Conservation (phyloP, 805 yeast species). For the Kazachstania bromeliacearum region DNA sequence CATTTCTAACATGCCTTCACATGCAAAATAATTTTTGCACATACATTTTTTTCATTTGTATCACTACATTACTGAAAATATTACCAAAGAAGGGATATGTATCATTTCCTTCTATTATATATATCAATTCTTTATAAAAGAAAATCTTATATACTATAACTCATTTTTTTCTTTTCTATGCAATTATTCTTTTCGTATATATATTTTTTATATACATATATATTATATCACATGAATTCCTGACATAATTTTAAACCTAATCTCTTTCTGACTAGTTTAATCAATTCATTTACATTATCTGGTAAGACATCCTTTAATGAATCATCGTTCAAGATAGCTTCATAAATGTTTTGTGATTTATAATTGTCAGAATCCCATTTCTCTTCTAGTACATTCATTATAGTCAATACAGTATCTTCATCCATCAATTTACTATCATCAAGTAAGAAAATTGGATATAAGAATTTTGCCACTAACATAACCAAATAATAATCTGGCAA, state of each 20-base stretch:
- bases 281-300: slow-evolving; percentile 9
- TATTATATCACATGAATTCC: slow-evolving; percentile 17
- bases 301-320: slow-evolving; percentile 9
- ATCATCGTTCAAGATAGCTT: slow-evolving; percentile 8
- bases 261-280: slow-evolving; percentile 14
- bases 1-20: no score
- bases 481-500: slow-evolving; percentile 24
- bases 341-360: slow-evolving; percentile 14
- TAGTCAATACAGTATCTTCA: slow-evolving; percentile 15
- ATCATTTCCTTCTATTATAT: no score
- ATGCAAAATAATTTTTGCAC: no score
- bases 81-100: no score
- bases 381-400: slow-evolving; percentile 19
- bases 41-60: no score
- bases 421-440: slow-evolving; percentile 14
- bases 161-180: no score
- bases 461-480: slow-evolving; percentile 19
- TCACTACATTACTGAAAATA: no score
- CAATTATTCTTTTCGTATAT: slow-evolving; percentile 2
- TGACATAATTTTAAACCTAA: slow-evolving; percentile 24
- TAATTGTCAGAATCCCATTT: slow-evolving; percentile 16
- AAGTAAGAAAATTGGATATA: slow-evolving; percentile 21
- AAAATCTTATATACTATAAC: no score
- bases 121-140: no score
- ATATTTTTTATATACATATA: neutral